phyloP scores from a whole-genome alignment of 164 flowering plant species.

The Warburgia ugandensis region DNA sequence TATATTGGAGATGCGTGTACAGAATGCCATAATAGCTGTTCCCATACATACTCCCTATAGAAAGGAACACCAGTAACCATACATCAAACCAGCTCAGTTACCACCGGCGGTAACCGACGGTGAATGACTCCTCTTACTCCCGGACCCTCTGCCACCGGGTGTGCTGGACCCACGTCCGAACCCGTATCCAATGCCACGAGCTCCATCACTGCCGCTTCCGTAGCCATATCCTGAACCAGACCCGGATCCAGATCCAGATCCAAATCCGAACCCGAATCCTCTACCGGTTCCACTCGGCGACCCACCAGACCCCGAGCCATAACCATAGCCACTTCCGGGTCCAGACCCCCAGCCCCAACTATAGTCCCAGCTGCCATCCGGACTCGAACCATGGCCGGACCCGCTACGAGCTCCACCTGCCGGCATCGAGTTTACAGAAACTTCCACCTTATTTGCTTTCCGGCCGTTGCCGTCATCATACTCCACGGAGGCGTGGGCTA shows the following conservation, averaged over 20 bases:
- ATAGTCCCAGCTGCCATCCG: conserved; percentile 59
- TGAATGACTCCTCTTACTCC: conserved; percentile 5
- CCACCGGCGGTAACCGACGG: too few species aligned
- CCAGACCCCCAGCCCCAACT: conserved; percentile 75
- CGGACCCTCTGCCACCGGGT: conserved; percentile 12
- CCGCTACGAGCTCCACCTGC: conserved; percentile 25
- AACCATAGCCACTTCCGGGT: conserved; percentile 71
- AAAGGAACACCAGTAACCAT: too few species aligned
- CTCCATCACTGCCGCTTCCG: conserved; percentile 34
- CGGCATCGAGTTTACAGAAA: too few species aligned
- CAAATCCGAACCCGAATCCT: conserved; percentile 64
- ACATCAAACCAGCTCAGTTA: too few species aligned
- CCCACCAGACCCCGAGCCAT: conserved; percentile 65
- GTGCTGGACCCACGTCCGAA: conserved; percentile 17
- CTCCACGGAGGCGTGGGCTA: too few species aligned
- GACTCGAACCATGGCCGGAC: conserved; percentile 47
- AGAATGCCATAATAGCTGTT: too few species aligned
- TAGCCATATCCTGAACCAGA: conserved; percentile 41
- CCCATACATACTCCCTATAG: too few species aligned
- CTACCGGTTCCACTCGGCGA: conserved; percentile 51
- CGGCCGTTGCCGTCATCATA: too few species aligned
- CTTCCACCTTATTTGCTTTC: too few species aligned
- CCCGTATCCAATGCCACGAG: conserved; percentile 32
- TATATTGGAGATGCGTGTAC: too few species aligned
- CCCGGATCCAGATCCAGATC: conserved; percentile 57